Evolutionary conservation across 306 rosid species (phyloP).

Genomic region (Gastrolobium villosum): DNA sequence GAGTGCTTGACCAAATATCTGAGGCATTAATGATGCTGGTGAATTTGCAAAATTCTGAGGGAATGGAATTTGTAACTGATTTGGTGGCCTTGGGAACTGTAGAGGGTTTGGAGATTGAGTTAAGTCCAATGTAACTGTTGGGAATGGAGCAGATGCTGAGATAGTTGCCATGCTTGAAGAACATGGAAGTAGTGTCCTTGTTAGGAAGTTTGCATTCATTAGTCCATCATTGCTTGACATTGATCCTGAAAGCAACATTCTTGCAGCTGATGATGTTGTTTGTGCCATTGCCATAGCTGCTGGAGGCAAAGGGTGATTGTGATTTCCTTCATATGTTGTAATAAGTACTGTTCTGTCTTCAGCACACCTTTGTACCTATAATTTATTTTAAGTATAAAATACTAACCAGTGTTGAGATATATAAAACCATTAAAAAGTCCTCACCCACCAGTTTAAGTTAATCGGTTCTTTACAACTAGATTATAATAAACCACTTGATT

Average conservation of each 20-base stretch:
- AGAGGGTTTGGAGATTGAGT: constrained; percentile 72
- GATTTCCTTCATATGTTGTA: constrained; percentile 91
- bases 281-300: constrained; percentile 91
- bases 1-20: constrained; percentile 62
- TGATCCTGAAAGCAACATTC: constrained; percentile 82
- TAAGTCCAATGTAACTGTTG: constrained; percentile 86
- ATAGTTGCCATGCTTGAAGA: constrained; percentile 86
- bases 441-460: too few relatives aligned
- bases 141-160: constrained; percentile 91
- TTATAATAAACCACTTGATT: constrained; percentile 19
- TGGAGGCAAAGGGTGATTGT: constrained; percentile 86
- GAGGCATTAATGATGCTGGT: constrained; percentile 61
- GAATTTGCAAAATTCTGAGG: constrained; percentile 52
- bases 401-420: too few relatives aligned
- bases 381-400: constrained; percentile 21
- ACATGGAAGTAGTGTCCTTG: constrained; percentile 68
- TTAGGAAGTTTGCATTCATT: constrained; percentile 66
- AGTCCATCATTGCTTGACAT: constrained; percentile 75
- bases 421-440: too few relatives aligned
- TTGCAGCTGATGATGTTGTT: constrained; percentile 79
- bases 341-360: constrained; percentile 72
- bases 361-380: constrained; percentile 91
- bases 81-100: constrained; percentile 54
- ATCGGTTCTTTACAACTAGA: too few relatives aligned
- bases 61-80: constrained; percentile 63